Evolutionary conservation across 2,329 filamentous ascomycete species (phyloP).

Genomic region (Leptographium radiaticola): DNA sequence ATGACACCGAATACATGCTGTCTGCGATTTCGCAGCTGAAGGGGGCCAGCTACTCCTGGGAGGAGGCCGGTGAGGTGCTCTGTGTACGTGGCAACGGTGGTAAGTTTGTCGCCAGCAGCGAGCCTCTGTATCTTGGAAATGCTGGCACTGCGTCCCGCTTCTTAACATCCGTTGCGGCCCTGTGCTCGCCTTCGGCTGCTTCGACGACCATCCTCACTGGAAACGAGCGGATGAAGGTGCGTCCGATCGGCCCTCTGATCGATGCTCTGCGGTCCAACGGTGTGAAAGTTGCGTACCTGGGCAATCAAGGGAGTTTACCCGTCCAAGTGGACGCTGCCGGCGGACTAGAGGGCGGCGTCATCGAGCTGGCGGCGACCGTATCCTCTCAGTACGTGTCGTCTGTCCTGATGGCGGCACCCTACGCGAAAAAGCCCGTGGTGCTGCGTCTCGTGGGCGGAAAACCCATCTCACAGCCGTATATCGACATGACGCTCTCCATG

Average conservation of each 20-base stretch:
- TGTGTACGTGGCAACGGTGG: slow-evolving; percentile 88
- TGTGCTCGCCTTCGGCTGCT: slow-evolving; percentile 55
- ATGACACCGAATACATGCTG: slow-evolving; percentile 95
- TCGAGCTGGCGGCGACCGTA: slow-evolving; percentile 85
- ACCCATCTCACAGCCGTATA: slow-evolving; percentile 92
- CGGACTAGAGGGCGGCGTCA: slow-evolving; percentile 73
- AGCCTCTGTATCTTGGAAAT: slow-evolving; percentile 85
- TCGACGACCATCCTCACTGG: slow-evolving; percentile 74
- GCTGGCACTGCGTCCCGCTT: slow-evolving; percentile 94
- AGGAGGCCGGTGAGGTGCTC: slow-evolving; percentile 83
- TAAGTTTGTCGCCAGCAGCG: slow-evolving; percentile 58
- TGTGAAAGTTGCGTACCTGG: slow-evolving; percentile 74
- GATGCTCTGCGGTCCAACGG: slow-evolving; percentile 81
- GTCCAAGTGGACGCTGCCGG: slow-evolving; percentile 69
- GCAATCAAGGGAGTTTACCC: slow-evolving; percentile 71
- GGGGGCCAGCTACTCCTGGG: slow-evolving; percentile 84
- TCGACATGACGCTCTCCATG: slow-evolving; percentile 98
- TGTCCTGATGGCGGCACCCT: slow-evolving; percentile 90
- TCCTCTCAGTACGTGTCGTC: slow-evolving; percentile 99
- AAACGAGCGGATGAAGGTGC: slow-evolving; percentile 90
- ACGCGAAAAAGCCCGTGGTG: slow-evolving; percentile 87
- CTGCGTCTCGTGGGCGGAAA: slow-evolving; percentile 88
- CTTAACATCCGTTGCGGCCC: slow-evolving; percentile 77
- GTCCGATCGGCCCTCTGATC: slow-evolving; percentile 86
- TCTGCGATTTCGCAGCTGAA: slow-evolving; percentile 76